Evolutionary conservation across 768 basidiomycete genomes (phyloP), one percentile per base, ranked within the genome.

Genomic region (Collybia nuda): DNA sequence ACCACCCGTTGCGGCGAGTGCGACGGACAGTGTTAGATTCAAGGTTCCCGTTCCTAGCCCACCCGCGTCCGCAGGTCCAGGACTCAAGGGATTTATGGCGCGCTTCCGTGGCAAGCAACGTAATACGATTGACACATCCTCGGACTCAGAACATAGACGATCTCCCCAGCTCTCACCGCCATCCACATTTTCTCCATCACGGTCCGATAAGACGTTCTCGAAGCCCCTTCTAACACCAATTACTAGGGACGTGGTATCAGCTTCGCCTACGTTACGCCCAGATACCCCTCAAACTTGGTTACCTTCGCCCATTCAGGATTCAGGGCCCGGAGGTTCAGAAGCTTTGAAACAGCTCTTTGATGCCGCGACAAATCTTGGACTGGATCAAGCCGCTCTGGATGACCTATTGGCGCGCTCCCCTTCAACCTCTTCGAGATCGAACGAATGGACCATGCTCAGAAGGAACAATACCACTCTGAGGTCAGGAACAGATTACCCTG

Each of bases 61-160:
- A n/a, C 83, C 86, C 56, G 80, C 87, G 3, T 82, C 85, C 18
- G 80, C 86, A 22, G 76, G 84, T 17, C 90, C 90, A 28, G 85
- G 88, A 18, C 61, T 92, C 21, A 88, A 82, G 65, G 85, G 89
- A 12, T 85, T 93, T 66, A 90, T 93, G 80, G 81, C 88, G 23
- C 82, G 87, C 24, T 88, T 92, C 63, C 78, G 88, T 32, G 67
- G 69, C 28, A 78, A 77, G 54, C 78, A 76, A 52, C 73, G 72
- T 47, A 63, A 73, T 19, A 59, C 68, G 40, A 61, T 63, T 9
- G 75, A 75, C 54, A 52, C 62, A 21, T 59, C 67, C 1, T 49
- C 61, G 32, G 59, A 66, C 14, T 55, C 63, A 29, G 69, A 70
- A 32, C 58, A 53, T n/a, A 58, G 57, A 11, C 40, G 51, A 14